Evolutionary conservation across 306 rosid species (phyloP).

Genomic region (Cicer arietinum): DNA sequence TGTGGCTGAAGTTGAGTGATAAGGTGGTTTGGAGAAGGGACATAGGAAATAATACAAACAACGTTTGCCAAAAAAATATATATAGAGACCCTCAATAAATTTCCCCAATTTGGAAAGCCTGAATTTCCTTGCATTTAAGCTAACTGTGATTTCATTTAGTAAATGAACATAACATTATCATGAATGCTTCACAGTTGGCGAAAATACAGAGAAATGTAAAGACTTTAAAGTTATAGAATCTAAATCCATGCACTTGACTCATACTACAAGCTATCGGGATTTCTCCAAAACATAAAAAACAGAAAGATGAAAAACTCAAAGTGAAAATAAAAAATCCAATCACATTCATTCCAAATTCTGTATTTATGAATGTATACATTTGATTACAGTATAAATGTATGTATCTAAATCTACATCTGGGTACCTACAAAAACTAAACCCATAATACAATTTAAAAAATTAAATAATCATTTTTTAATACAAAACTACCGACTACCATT

Average conservation of each 20-base stretch:
- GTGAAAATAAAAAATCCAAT: background rate
- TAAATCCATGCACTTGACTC: constrained; percentile 6
- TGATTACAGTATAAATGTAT: background rate
- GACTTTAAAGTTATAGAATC: background rate
- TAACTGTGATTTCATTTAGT: background rate
- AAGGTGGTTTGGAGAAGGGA: too few species aligned
- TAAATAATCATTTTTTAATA: background rate
- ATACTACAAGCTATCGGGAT: background rate
- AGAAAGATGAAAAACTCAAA: background rate
- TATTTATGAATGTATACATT: background rate
- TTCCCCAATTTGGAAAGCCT: too few species aligned
- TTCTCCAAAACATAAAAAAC: background rate
- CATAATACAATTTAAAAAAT: background rate
- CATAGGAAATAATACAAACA: too few species aligned
- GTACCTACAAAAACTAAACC: background rate
- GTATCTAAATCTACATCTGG: background rate
- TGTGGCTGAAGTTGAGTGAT: too few species aligned
- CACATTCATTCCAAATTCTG: constrained; percentile 5
- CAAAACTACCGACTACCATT: background rate
- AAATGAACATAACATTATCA: too few species aligned
- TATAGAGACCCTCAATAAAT: too few species aligned
- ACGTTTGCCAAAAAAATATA: too few species aligned
- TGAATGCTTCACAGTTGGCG: too few species aligned
- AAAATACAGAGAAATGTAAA: background rate
- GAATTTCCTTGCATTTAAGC: background rate